Percentiles rank a stretch among this genome's conserved stretches.
phyloP scores from a whole-genome alignment of 1,284 basidiomycete species.

The Naganishia liquefaciens region DNA sequence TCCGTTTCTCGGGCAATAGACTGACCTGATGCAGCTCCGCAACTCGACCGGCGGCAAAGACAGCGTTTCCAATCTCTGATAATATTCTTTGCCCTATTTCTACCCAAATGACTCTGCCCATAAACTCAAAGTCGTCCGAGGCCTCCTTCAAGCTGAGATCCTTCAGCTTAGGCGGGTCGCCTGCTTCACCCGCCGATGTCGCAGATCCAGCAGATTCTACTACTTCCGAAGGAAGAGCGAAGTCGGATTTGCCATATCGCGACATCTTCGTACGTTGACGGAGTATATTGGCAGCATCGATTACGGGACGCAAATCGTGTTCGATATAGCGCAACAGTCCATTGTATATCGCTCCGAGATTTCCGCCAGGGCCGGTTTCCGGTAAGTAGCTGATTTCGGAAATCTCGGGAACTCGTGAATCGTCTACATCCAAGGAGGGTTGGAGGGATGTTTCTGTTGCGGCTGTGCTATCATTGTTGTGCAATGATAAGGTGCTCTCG shows the following conservation, averaged over 20 bases:
- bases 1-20: conserved; percentile 1
- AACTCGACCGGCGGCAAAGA: conserved; percentile 89
- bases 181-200: neutral
- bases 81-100: conserved; percentile 76
- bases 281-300: conserved; percentile 8
- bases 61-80: conserved; percentile 73
- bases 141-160: neutral
- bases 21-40: conserved; percentile 82
- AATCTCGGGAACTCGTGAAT: neutral
- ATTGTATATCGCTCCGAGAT: conserved; percentile 22
- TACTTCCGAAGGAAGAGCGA: neutral
- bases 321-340: conserved; percentile 23
- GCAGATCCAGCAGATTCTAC: conserved; percentile 11
- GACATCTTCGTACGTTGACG: neutral
- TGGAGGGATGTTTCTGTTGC: neutral
- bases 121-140: conserved; percentile 66
- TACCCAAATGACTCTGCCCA: conserved; percentile 84
- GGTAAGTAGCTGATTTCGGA: conserved; percentile 8
- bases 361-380: conserved; percentile 9
- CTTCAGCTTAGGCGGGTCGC: neutral
- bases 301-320: conserved; percentile 1
- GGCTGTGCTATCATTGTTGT: neutral
- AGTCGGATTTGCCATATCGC: neutral
- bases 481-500: neutral
- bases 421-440: neutral